Conservation (phyloP, 495 filamentous ascomycete species). For the Penicillium taxi region DNA sequence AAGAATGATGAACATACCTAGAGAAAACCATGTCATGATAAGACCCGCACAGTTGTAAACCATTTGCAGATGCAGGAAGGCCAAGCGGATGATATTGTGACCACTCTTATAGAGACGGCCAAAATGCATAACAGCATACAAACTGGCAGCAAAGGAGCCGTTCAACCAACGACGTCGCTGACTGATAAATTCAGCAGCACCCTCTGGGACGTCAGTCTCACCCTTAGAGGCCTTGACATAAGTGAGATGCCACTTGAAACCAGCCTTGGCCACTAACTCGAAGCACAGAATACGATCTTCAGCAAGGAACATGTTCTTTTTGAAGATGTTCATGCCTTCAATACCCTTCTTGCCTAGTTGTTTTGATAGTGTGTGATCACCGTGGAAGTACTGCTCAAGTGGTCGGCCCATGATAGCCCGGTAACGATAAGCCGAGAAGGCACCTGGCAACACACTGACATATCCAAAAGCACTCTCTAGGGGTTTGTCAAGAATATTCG, state of each 20-base stretch:
- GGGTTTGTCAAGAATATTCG: slow-evolving; percentile 96
- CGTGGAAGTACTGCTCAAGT: slow-evolving; percentile 97
- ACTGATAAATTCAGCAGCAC: slow-evolving; percentile 89
- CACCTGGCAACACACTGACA: slow-evolving; percentile 92
- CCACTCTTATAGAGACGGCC: slow-evolving; percentile 94
- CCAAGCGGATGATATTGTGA: slow-evolving; percentile 90
- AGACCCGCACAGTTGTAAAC: slow-evolving; percentile 84
- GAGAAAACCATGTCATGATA: slow-evolving; percentile 89
- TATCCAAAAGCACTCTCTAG: slow-evolving; percentile 96
- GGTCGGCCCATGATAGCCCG: slow-evolving; percentile 96
- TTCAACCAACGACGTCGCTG: slow-evolving; percentile 97
- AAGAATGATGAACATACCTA: slow-evolving; percentile 49
- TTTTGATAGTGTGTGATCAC: slow-evolving; percentile 94
- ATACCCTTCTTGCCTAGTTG: slow-evolving; percentile 95
- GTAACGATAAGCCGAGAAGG: slow-evolving; percentile 96
- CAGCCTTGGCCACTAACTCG: slow-evolving; percentile 94
- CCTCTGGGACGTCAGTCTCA: slow-evolving; percentile 97
- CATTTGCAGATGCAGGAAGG: slow-evolving; percentile 94
- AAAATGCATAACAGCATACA: slow-evolving; percentile 98
- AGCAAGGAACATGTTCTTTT: slow-evolving; percentile 99
- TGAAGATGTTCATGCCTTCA: slow-evolving; percentile 99
- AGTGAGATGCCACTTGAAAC: slow-evolving; percentile 95
- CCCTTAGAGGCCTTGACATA: slow-evolving; percentile 98
- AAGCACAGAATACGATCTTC: slow-evolving; percentile 99
- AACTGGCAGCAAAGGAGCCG: slow-evolving; percentile 91